Base-by-base conservation (phyloP, 1,139 yeast species). In the Candida smagusa region DNA sequence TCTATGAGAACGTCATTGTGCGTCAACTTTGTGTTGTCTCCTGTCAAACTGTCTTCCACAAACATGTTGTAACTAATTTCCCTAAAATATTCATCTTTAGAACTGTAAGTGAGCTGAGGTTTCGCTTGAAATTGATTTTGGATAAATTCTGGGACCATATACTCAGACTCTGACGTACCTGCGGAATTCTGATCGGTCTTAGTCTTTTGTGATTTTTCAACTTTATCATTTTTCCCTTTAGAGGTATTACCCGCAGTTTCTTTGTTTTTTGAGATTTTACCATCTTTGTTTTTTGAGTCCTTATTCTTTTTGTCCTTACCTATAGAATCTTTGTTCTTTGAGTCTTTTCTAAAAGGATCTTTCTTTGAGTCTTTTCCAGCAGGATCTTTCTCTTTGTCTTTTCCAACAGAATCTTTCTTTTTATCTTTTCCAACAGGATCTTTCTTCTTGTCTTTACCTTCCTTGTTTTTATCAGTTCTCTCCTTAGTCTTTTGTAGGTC, bases 51-150 rank as follows among this genome's bases (percentile, higher is more conserved):
- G 47, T 81, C 86, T 53, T 83, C 90, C 36, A 79, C 61, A 43
- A 79, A 80, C 39, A 82, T 58, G 40, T 80, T 80, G 54, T 73
- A 74, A 42, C 84, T 72, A 65, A 81, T 74, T 48, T 79, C 81
- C 45, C 72, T 62, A 50, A 71, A 76, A 50, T 83, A 82, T n/a
- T 70, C 64, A 6, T 65, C 59, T 48, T 81, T 49, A 23, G 71
- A 59, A 11, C 74, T 74, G 47, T 76, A 81, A 1, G 66, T 58
- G 28, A 79, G 58, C 40, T 65, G 66, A 6, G 81, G 76, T 28
- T 50, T 51, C 3, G 52, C 32, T 16, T 37, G 30, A 7, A 34
- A 19, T 12, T 40, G 41, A n/a, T 35, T 34, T 2, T 39, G 28
- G n/a, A 40, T 37, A 28, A 40, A 40, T 6, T 31, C 36, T 4